Conservation (phyloP, 139 green algal species). For the Picochlorum sp. region DNA sequence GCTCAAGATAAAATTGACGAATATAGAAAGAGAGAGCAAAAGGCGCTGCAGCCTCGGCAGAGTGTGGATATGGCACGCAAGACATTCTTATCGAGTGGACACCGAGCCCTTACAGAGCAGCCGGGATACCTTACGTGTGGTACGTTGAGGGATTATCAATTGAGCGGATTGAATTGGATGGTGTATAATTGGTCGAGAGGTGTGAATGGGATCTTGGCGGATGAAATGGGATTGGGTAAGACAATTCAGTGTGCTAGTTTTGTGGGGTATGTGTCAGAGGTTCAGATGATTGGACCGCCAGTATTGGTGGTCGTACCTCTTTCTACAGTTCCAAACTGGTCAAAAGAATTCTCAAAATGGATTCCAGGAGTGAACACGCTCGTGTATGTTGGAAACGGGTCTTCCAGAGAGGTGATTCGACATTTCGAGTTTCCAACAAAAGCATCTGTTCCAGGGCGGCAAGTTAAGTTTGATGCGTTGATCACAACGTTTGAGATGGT, state of each 20-base stretch:
- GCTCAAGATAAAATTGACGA: slow-evolving; percentile 37
- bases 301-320: slow-evolving; percentile 74
- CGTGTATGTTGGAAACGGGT: slow-evolving; percentile 25
- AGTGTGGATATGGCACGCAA: slow-evolving; percentile 50
- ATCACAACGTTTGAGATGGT: slow-evolving; percentile 51
- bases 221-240: slow-evolving; percentile 90
- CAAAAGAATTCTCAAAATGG: slow-evolving; percentile 64
- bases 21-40: slow-evolving; percentile 45
- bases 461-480: slow-evolving; percentile 33
- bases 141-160: slow-evolving; percentile 89
- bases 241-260: slow-evolving; percentile 65
- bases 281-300: slow-evolving; percentile 20
- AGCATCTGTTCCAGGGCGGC: slow-evolving; percentile 12
- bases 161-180: slow-evolving; percentile 88
- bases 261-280: slow-evolving; percentile 1
- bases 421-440: slow-evolving; percentile 14
- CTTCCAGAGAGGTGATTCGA: slow-evolving; percentile 13
- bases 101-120: background rate
- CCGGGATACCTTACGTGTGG: slow-evolving; percentile 9
- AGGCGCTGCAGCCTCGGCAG: slow-evolving; percentile 32
- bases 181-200: slow-evolving; percentile 57
- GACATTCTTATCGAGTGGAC: slow-evolving; percentile 33
- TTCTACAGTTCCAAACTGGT: slow-evolving; percentile 75
- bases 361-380: slow-evolving; percentile 68
- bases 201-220: slow-evolving; percentile 86